Percentiles rank a stretch among this genome's conserved stretches.
phyloP scores from a whole-genome alignment of 2,329 filamentous ascomycete species.

The Berkeleyomyces rouxiae region DNA sequence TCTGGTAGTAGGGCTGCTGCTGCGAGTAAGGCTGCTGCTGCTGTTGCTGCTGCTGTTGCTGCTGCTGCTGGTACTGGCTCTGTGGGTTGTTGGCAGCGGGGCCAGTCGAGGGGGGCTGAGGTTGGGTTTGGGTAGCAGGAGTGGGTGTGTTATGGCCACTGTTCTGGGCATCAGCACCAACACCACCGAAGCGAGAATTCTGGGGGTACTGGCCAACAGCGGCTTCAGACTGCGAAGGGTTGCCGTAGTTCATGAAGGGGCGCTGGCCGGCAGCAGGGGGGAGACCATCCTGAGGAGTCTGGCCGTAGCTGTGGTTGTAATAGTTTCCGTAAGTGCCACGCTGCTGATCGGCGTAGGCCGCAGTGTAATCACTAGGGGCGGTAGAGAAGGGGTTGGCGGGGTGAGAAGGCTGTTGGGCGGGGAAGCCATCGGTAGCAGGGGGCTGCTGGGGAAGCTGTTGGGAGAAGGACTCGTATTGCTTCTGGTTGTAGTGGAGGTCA shows the following conservation, averaged over 20 bases:
- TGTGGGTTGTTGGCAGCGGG: conserved; percentile 20
- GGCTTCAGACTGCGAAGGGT: conserved; percentile 42
- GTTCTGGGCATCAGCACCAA: conserved; percentile 54
- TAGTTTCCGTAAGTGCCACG: conserved; percentile 58
- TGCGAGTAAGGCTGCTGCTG: conserved; percentile 25
- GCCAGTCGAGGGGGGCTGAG: conserved; percentile 24
- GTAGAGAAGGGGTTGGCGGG: conserved; percentile 54
- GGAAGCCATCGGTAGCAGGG: conserved; percentile 15
- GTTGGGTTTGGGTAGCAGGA: conserved; percentile 44
- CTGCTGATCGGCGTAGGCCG: conserved; percentile 68
- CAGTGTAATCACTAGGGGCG: conserved; percentile 62
- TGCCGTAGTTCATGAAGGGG: conserved; percentile 58
- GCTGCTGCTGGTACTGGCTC: conserved; percentile 38
- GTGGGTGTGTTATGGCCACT: conserved; percentile 87
- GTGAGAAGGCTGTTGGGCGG: conserved; percentile 37
- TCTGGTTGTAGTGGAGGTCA: conserved; percentile 22
- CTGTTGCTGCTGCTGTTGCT: conserved; percentile 29
- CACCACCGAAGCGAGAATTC: conserved; percentile 43
- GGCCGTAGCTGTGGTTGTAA: conserved; percentile 37
- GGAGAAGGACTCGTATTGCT: conserved; percentile 51
- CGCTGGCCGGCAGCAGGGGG: conserved; percentile 29
- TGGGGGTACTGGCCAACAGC: conserved; percentile 52
- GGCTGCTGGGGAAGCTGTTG: conserved; percentile 37
- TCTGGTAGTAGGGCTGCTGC: conserved; percentile 41
- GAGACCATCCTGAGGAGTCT: conserved; percentile 57